phyloP scores from a whole-genome alignment of 73 alveolate species.

The Breviolum minutum region DNA sequence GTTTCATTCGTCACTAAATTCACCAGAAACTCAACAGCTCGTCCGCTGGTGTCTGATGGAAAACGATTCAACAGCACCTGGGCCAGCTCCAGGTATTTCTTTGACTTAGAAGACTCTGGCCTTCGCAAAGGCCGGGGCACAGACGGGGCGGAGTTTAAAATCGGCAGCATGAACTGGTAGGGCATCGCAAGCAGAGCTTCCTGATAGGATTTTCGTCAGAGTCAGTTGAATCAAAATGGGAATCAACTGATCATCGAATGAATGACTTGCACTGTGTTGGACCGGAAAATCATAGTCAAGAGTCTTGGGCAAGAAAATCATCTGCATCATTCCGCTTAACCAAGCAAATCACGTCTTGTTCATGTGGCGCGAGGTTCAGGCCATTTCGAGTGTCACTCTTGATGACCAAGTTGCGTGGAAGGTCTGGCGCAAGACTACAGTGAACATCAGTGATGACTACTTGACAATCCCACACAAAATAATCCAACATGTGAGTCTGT shows the following conservation, averaged over 20 bases:
- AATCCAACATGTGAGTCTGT: too few species aligned
- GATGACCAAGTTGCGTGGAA: conserved; percentile 16
- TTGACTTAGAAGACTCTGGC: neutral
- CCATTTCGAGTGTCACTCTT: neutral
- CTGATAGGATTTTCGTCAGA: neutral
- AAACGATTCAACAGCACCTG: neutral
- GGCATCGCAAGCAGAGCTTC: conserved; percentile 15
- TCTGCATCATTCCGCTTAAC: conserved; percentile 15
- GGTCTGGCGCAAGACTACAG: neutral
- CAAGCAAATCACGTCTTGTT: neutral
- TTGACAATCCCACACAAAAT: neutral
- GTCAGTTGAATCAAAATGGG: neutral
- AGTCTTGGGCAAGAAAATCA: neutral
- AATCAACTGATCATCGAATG: neutral
- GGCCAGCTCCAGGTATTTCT: neutral
- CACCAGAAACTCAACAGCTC: neutral
- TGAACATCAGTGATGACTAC: neutral
- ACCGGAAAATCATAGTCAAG: neutral
- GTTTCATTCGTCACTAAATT: neutral
- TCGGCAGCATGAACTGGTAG: neutral
- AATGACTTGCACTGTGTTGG: neutral
- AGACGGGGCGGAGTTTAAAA: neutral
- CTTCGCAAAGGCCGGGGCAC: neutral
- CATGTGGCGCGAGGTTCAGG: neutral
- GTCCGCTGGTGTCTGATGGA: neutral